Conservation (phyloP, 2,329 filamentous ascomycete species). For the Apiospora aurea region DNA sequence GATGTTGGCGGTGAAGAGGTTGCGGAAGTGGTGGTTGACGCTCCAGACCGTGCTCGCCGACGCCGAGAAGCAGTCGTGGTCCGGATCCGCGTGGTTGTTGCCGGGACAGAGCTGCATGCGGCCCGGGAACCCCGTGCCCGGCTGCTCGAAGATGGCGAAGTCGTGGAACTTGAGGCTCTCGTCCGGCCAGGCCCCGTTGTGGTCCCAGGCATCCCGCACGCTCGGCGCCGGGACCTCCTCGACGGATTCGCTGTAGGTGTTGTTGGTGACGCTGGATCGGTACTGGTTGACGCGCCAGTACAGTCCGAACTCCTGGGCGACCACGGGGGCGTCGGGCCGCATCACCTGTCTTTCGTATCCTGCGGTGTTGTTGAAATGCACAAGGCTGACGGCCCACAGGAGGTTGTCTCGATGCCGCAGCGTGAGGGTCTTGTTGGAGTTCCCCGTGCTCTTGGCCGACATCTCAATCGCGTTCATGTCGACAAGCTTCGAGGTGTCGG, state of each 20-base stretch:
- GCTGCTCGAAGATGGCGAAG: not conserved
- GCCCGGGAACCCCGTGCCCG: not conserved
- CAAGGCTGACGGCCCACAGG: slow-evolving; percentile 11
- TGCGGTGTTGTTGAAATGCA: not conserved
- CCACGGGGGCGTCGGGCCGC: not conserved
- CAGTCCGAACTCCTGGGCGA: slow-evolving; percentile 14
- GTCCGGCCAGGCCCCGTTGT: not conserved
- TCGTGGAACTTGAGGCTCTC: slow-evolving; percentile 1
- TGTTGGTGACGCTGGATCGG: not conserved
- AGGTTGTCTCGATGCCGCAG: slow-evolving; percentile 20
- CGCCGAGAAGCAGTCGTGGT: not conserved
- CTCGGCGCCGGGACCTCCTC: not conserved
- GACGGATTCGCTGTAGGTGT: not conserved
- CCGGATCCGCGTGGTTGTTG: not conserved
- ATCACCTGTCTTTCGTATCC: too few relatives aligned
- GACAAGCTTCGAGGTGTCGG: not conserved
- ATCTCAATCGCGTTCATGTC: not conserved
- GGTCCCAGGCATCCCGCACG: not conserved
- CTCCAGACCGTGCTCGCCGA: not conserved
- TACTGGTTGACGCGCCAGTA: slow-evolving; percentile 24
- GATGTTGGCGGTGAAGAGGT: not conserved
- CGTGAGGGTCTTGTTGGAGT: not conserved
- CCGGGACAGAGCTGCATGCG: not conserved
- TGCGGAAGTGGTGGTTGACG: slow-evolving; percentile 1
- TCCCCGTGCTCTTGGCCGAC: not conserved